Base-by-base conservation (phyloP, 2,329 filamentous ascomycete species). In the Alternaria ethzedia region DNA sequence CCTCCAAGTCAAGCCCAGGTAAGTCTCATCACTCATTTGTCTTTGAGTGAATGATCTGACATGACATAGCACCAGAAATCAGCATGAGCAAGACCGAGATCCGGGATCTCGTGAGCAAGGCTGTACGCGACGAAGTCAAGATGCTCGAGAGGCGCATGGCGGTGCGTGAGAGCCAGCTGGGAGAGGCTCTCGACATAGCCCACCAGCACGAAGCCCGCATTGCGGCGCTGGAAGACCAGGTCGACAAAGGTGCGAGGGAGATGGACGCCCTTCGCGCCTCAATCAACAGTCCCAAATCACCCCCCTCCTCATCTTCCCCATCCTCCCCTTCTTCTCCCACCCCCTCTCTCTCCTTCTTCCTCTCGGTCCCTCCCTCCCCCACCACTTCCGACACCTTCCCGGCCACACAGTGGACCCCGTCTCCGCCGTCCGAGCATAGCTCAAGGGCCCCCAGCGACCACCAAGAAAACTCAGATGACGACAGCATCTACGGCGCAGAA, bases 201-300 rank as follows among this genome's bases (percentile, higher is more conserved):
- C 43, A 45, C 54, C 36, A 45, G 17, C 36, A 46, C 25, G 36
- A 56, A 46, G 54, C 20, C 17, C 43, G 54, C 54, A 56, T 56
- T 20, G 25, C 36, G 23, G 43, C 54, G 12, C 41, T 56, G 11
- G 54, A 46, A 56, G 54, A 56, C 23, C 11, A 3, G 12, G 28
- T 46, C 25, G 17, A 28, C 54, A 56, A 23, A 43, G 54, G 25
- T 32, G 45, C 45, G 41, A 44, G 28, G 43, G 54, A 56, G 17
- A 46, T 56, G 41, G 54, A 43, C n/a, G 54, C 54, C 41, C 41
- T 56, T 13, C 54, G 25, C 11, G 54, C 54, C 41, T 54, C 36
- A 28, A 8, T 28, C 11, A 44, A 26, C 36, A 44, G 15, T 23
- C n/a, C 15, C 46, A 49, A 25, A 26, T 47, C 32, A 36, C 32